A percentile compares a stretch with the other conserved stretches of the same genome.
phyloP scores from a whole-genome alignment of 2,329 filamentous ascomycete genomes.

The Diaporthe ampelina region DNA sequence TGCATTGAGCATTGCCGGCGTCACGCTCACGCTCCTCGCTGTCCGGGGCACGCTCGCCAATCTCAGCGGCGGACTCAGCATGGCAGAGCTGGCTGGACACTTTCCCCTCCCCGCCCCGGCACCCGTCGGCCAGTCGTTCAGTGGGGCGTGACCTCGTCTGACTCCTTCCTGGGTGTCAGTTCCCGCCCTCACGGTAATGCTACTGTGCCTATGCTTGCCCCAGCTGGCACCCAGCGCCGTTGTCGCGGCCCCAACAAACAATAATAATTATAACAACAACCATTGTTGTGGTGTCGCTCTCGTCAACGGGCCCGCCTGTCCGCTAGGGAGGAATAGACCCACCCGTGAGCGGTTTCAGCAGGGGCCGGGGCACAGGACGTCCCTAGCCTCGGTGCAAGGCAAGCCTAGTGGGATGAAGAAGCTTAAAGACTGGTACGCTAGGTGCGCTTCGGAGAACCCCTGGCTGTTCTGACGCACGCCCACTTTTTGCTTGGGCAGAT shows the following conservation, averaged over 20 bases:
- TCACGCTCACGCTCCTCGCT: conserved; percentile 33
- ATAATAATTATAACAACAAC: conserved; percentile 22
- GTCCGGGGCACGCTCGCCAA: conserved; percentile 38
- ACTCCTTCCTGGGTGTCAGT: conserved; percentile 16
- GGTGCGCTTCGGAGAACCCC: conserved; percentile 8
- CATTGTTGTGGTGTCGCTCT: conserved; percentile 16
- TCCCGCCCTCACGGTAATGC: conserved; percentile 34
- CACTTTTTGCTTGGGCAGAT: conserved; percentile 26
- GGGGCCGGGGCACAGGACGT: conserved; percentile 18
- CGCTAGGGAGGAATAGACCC: conserved; percentile 21
- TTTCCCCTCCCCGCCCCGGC: conserved; percentile 19
- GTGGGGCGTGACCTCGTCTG: not conserved
- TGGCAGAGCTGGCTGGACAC: conserved; percentile 11
- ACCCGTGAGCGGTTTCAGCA: conserved; percentile 41
- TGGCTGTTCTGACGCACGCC: conserved; percentile 18
- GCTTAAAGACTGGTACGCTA: conserved; percentile 33
- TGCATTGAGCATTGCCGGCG: conserved; percentile 36
- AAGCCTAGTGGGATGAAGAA: conserved; percentile 29
- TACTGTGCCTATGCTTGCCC: conserved; percentile 28
- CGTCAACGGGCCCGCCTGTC: conserved; percentile 8
- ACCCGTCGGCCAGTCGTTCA: conserved; percentile 16
- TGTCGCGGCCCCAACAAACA: conserved; percentile 25
- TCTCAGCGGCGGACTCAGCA: conserved; percentile 33
- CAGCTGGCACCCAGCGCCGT: conserved; percentile 2
- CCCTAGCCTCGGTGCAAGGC: conserved; percentile 27